These are phyloP conservation scores for Annulohypoxylon maeteangense DNA, from an alignment of 495 filamentous ascomycete genomes.

Conservation along the genomic window DNA sequence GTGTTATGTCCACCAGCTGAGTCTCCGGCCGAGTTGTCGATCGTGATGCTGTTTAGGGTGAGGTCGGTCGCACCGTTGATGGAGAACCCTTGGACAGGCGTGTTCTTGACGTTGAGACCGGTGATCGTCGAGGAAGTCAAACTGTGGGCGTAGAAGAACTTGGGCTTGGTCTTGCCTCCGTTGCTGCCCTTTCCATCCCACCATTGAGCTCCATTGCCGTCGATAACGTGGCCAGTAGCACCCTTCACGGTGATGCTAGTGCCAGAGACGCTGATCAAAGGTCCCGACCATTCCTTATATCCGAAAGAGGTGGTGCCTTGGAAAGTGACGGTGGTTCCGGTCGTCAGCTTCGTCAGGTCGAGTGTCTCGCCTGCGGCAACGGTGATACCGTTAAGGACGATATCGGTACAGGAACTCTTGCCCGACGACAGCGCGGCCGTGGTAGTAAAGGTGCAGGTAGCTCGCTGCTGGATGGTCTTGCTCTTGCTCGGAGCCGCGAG, in stretches of 20 bases:
- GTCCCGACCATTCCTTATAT: constrained; percentile 63
- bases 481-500: constrained; percentile 21
- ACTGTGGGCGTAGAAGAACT: constrained; percentile 63
- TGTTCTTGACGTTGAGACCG: constrained; percentile 60
- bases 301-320: constrained; percentile 61
- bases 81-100: constrained; percentile 70
- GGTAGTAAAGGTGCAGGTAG: constrained; percentile 24
- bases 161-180: constrained; percentile 64
- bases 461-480: constrained; percentile 5
- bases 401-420: constrained; percentile 21
- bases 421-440: neutral
- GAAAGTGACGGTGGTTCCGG: constrained; percentile 54
- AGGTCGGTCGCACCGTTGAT: constrained; percentile 64
- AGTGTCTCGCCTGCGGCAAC: constrained; percentile 25
- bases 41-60: constrained; percentile 61
- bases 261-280: constrained; percentile 61
- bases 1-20: constrained; percentile 67
- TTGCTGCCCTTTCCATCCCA: constrained; percentile 65
- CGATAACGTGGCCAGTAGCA: constrained; percentile 54
- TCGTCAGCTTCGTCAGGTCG: constrained; percentile 15
- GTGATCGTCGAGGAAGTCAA: constrained; percentile 54
- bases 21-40: constrained; percentile 70
- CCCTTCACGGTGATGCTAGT: constrained; percentile 60
- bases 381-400: constrained; percentile 19
- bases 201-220: constrained; percentile 60